Base-by-base conservation (phyloP, 805 yeast species). In the Saccharomycopsis sp. region DNA sequence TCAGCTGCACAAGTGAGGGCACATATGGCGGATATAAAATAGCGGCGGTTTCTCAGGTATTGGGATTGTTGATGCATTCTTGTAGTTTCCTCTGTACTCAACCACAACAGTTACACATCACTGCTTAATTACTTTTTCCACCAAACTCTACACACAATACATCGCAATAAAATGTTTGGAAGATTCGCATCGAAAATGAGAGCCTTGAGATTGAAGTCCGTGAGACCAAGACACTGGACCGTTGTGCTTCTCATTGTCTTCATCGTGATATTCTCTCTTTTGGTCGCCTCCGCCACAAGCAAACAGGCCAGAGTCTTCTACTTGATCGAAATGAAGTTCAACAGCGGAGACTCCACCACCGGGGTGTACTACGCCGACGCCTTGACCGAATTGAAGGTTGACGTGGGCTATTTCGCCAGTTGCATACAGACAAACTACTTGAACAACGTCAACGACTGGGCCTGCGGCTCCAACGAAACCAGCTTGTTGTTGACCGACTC, bases 361-460 rank as follows among this genome's bases (percentile, higher is more conserved):
- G 60, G 60, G n/a, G 60, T 57, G 9, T 58, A 61, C 23, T 61
- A 59, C 23, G 62, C 62, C 21, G 60, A 57, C 20, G 63, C 63
- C 3, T 52, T 61, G n/a, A 59, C 62, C 4, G 60, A 57, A 29
- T 54, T 61, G 50, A 53, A 59, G 20, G 62, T 56, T 21, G 60
- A 61, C 8, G 50, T 61, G n/a, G 63, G 63, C 2, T 61, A 61
- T 37, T 61, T 61, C 50, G 54, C 60, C 15, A 51, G 60, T 16
- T 61, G 63, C 44, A 56, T 61, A 23, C 58, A 61, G 51, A 59
- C 62, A 29, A 56, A 59, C 23, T 58, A 56, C 24, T 37, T 58
- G 4, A 53, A 54, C 50, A 52, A 53, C 20, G 52, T 56, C 37
- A 44, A 50, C 14, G 20, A 14, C 9, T 61, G 63, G 63, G 52